Evolutionary conservation across 345 rosid genomes (phyloP).

Genomic region (Angophora floribunda): DNA sequence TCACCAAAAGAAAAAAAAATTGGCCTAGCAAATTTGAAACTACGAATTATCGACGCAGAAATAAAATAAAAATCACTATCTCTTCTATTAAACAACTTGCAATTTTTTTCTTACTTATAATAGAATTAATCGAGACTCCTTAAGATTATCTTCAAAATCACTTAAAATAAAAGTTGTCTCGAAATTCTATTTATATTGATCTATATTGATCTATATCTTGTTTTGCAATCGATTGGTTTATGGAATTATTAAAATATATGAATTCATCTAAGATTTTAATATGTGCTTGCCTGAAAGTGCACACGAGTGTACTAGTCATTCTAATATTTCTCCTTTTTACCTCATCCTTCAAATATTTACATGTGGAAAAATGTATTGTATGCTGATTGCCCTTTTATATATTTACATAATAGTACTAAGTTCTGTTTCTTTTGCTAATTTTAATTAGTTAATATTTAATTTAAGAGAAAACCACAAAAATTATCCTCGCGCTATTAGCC

Average conservation of each 20-base stretch:
- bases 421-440: no score
- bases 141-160: not conserved
- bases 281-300: no score
- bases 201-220: fast-evolving
- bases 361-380: no score
- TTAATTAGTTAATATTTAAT: no score
- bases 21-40: not conserved
- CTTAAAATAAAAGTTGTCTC: not conserved
- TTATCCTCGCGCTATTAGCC: no score
- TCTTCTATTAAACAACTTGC: not conserved
- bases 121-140: not conserved
- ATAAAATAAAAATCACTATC: not conserved
- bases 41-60: not conserved
- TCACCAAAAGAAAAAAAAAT: not conserved
- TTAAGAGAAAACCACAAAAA: no score
- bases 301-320: no score
- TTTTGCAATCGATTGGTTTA: fast-evolving
- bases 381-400: no score
- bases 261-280: not conserved
- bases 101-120: not conserved
- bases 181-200: not conserved
- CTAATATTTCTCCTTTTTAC: no score
- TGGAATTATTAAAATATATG: fast-evolving
- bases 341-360: no score
- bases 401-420: no score